phyloP scores from a whole-genome alignment of 108 stramenopile genomes.

The Schizochytrium sp. region DNA sequence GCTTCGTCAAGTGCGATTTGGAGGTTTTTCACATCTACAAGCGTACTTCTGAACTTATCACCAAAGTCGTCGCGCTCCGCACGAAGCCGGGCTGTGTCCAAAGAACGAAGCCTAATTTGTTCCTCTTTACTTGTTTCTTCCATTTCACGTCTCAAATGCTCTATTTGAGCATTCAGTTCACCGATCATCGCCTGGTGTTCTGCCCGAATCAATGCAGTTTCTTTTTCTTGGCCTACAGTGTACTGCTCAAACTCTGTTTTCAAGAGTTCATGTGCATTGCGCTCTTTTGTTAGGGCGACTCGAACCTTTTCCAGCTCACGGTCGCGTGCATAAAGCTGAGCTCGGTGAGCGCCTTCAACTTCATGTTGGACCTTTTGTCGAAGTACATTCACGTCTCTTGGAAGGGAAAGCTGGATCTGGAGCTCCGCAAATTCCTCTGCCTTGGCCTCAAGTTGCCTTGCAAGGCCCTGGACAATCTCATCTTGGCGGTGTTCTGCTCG shows the following conservation, averaged over 20 bases:
- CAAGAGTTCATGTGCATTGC: slow-evolving; percentile 26
- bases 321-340: neutral
- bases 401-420: slow-evolving; percentile 40
- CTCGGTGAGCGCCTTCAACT: slow-evolving; percentile 49
- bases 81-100: neutral
- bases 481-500: neutral
- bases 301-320: slow-evolving; percentile 31
- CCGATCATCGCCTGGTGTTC: neutral
- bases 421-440: slow-evolving; percentile 43
- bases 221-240: neutral
- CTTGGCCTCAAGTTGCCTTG: slow-evolving; percentile 49
- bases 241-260: slow-evolving; percentile 52
- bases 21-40: neutral
- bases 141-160: neutral
- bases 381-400: slow-evolving; percentile 18
- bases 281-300: neutral
- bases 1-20: neutral
- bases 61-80: slow-evolving; percentile 25
- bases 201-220: neutral
- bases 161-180: neutral
- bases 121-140: slow-evolving; percentile 46
- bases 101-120: slow-evolving; percentile 37
- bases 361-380: slow-evolving; percentile 42
- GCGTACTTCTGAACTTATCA: neutral
- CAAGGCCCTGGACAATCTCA: neutral